phyloP scores from a whole-genome alignment of 2,329 filamentous ascomycete species.

The Fusarium scirpi region DNA sequence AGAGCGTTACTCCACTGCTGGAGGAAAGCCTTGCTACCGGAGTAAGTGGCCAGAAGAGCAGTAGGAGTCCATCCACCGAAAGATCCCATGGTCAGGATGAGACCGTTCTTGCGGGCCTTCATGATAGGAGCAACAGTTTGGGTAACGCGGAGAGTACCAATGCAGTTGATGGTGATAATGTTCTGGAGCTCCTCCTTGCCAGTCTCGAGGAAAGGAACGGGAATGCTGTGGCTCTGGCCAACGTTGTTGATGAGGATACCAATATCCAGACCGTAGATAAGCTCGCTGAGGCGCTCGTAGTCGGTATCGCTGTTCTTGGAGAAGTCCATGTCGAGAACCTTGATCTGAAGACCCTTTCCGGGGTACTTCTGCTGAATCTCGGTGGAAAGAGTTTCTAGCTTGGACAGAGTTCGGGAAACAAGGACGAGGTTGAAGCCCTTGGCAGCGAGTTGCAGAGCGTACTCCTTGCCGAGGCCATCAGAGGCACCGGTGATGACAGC shows the following conservation, averaged over 20 bases:
- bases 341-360: conserved; percentile 72
- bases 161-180: conserved; percentile 96
- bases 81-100: conserved; percentile 97
- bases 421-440: conserved; percentile 96
- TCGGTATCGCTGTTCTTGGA: conserved; percentile 81
- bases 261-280: conserved; percentile 81
- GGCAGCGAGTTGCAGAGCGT: conserved; percentile 85
- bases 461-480: conserved; percentile 97
- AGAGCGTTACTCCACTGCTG: conserved; percentile 95
- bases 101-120: conserved; percentile 83
- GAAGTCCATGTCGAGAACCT: conserved; percentile 92
- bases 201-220: conserved; percentile 88
- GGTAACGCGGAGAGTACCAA: conserved; percentile 89
- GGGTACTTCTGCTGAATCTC: conserved; percentile 80
- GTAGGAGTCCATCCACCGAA: conserved; percentile 94
- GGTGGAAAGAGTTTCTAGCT: conserved; percentile 80
- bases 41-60: conserved; percentile 94
- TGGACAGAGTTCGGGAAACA: conserved; percentile 93
- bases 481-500: conserved; percentile 94
- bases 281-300: conserved; percentile 77
- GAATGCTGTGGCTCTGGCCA: conserved; percentile 92
- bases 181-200: conserved; percentile 82
- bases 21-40: conserved; percentile 96
- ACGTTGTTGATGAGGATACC: conserved; percentile 97
- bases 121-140: conserved; percentile 87